Base-by-base conservation (phyloP, 2,329 filamentous ascomycete species). In the Ophiostoma himal-ulmi region DNA sequence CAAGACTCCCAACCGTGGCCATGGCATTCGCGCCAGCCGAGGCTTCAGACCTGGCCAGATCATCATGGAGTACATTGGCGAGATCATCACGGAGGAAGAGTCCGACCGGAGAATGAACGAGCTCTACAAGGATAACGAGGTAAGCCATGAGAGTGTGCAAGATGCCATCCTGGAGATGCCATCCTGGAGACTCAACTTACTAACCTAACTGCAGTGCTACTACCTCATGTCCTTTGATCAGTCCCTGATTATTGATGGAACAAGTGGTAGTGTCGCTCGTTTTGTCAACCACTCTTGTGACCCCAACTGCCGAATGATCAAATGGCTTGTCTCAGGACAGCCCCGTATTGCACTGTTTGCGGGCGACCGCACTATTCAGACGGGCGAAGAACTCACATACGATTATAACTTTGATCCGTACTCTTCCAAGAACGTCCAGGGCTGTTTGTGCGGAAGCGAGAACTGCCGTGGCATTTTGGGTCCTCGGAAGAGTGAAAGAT, bases 191-290 rank as follows among this genome's bases (percentile, higher is more conserved):
- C 30, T 30, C 30, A 30, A 30, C 30, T 30, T 30, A 20, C 60
- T 72, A 68, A 75, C 71, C 8, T 10, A 10, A 70, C 70, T 26
- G 5, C 20, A 97, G 92, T 97, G 93, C 80, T 98, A 97, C 80
- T 99, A 99, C 79, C 84, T 99, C 68, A 99, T 99, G 95, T 93
- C 93, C 70, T 97, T 98, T 78, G 94, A 98, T 77, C 93, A 97
- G 79, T 95, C 96, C 79, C 95, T 98, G 89, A 96, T 98, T 76
- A 96, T 99, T 74, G 95, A 99, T 81, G 95, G 94, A 44, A 97
- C 94, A 37, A 93, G 92, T 70, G 95, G 95, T 76, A 96, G 92
- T 74, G 96, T 98, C 80, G 94, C 95, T 76, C 91, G 95, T 70
- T 99, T 99, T 79, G 94, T 99, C 78, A 99, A 99, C 78, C 95